Percentiles rank a stretch among this genome's conserved stretches.
These are phyloP conservation scores for Grifola frondosa DNA, from an alignment of 1,284 basidiomycete species.

Conservation along the genomic window DNA sequence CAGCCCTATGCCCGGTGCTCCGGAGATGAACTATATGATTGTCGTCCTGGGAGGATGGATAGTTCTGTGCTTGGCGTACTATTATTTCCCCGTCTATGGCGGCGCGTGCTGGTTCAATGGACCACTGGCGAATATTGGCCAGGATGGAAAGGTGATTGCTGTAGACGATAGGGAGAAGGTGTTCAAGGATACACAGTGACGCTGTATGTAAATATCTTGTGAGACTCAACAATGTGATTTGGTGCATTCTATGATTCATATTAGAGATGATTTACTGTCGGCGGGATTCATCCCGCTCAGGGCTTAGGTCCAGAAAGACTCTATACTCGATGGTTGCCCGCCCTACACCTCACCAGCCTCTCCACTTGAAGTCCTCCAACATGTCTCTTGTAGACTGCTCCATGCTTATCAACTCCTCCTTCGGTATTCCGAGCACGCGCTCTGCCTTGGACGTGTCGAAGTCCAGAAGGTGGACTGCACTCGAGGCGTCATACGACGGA, in stretches of 20 bases:
- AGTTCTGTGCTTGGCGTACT: slow-evolving; percentile 55
- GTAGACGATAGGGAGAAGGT: too few species aligned
- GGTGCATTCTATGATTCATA: too few species aligned
- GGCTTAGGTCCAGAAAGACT: too few species aligned
- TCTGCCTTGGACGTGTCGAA: slow-evolving; percentile 4
- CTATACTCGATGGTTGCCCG: too few species aligned
- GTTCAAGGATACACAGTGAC: too few species aligned
- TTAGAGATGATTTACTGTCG: too few species aligned
- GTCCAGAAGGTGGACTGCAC: not conserved
- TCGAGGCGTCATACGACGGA: not conserved
- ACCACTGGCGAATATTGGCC: slow-evolving; percentile 46
- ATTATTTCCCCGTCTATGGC: slow-evolving; percentile 66
- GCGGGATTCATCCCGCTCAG: too few species aligned
- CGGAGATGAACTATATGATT: slow-evolving; percentile 67
- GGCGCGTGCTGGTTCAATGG: slow-evolving; percentile 70
- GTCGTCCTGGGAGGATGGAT: slow-evolving; percentile 61
- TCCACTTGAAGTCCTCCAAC: not conserved
- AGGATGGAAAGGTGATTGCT: too few species aligned
- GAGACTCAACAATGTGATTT: too few species aligned
- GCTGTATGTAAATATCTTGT: too few species aligned
- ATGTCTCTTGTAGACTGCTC: slow-evolving; percentile 6
- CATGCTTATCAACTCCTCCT: slow-evolving; percentile 4
- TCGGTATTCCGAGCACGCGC: not conserved
- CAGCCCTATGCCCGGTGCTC: slow-evolving; percentile 42
- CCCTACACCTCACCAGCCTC: too few species aligned